phyloP scores from a whole-genome alignment of 2,329 filamentous ascomycete genomes.

The Cladophialophora carrionii region DNA sequence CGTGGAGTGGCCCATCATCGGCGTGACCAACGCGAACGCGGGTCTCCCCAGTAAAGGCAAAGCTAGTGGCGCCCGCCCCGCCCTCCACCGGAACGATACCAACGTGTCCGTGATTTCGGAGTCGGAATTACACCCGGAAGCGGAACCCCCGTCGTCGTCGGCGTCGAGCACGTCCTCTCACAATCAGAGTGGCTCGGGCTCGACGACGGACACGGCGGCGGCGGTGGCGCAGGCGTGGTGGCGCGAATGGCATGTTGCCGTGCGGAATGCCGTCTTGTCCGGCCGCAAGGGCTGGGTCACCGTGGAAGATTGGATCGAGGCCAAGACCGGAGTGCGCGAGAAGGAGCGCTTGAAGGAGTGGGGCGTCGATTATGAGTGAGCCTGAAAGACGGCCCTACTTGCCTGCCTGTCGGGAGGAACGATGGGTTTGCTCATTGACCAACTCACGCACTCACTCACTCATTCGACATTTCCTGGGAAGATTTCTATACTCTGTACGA shows the following conservation, averaged over 20 bases:
- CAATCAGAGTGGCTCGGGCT: background rate
- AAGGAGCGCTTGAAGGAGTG: conserved; percentile 27
- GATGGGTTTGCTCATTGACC: no score
- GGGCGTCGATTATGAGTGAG: conserved; percentile 26
- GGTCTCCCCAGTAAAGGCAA: no score
- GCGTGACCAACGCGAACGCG: conserved; percentile 11
- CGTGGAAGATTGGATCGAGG: conserved; percentile 33
- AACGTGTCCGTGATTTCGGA: background rate
- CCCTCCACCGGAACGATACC: background rate
- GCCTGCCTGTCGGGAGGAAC: background rate
- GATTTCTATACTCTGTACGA: no score
- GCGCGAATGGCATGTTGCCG: conserved; percentile 38
- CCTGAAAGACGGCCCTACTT: background rate
- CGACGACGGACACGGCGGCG: background rate
- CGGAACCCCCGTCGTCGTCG: background rate
- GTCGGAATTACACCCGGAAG: no score
- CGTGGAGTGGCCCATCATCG: conserved; percentile 38
- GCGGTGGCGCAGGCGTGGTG: conserved; percentile 39
- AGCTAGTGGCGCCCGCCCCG: background rate
- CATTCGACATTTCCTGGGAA: no score
- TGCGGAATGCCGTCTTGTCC: conserved; percentile 33
- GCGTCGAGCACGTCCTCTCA: conserved; percentile 3
- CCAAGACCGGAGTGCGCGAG: conserved; percentile 30
- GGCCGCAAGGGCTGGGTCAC: conserved; percentile 29
- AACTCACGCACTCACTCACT: no score